These are phyloP conservation scores for Torulaspora microellipsoides DNA, from an alignment of 805 yeast genomes.

Conservation along the genomic window DNA sequence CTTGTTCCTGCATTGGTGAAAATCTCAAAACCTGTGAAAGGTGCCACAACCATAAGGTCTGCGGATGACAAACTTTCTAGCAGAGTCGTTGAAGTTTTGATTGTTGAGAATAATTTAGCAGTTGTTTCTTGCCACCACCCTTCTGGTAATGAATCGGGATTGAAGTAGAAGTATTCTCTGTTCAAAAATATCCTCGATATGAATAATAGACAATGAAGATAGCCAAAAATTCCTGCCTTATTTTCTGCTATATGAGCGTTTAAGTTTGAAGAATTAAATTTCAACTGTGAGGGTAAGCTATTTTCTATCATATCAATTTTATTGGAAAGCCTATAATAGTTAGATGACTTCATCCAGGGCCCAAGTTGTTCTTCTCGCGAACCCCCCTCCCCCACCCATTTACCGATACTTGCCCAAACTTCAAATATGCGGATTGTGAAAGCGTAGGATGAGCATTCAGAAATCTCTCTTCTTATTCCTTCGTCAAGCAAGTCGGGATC, in stretches of 20 bases:
- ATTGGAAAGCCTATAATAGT: constrained; percentile 26
- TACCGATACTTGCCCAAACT: constrained; percentile 37
- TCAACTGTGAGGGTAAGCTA: constrained; percentile 28
- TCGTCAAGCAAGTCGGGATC: constrained; percentile 2
- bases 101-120: constrained; percentile 18
- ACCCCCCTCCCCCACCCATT: constrained; percentile 39
- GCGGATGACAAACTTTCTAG: constrained; percentile 22
- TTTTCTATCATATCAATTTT: constrained; percentile 26
- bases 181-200: constrained; percentile 36
- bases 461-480: constrained; percentile 7
- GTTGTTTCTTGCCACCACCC: constrained; percentile 34
- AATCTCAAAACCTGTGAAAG: constrained; percentile 38
- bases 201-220: constrained; percentile 34
- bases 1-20: constrained; percentile 37
- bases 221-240: constrained; percentile 34
- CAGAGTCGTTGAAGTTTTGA: constrained; percentile 27
- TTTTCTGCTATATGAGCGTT: constrained; percentile 31
- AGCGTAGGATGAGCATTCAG: constrained; percentile 26
- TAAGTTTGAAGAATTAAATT: constrained; percentile 23
- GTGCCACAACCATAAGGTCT: constrained; percentile 35
- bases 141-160: constrained; percentile 30
- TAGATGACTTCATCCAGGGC: constrained; percentile 33
- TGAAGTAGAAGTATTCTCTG: constrained; percentile 37
- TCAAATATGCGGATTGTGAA: constrained; percentile 36
- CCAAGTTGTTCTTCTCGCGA: constrained; percentile 28